phyloP scores from a whole-genome alignment of 2,329 filamentous ascomycete species.

The Calycina herbarum region DNA sequence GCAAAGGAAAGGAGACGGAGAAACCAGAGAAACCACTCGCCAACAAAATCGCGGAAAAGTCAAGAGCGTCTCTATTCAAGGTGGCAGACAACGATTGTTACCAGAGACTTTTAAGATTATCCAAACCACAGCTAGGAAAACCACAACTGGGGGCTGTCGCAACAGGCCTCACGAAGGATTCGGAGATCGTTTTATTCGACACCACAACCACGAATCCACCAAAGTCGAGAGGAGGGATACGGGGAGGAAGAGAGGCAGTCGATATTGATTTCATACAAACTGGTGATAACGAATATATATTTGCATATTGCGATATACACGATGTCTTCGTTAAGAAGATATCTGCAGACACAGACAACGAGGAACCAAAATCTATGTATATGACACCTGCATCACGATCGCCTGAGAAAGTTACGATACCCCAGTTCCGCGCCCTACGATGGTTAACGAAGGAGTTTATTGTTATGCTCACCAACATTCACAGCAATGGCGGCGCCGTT shows the following conservation, averaged over 20 bases:
- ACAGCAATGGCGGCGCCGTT: conserved; percentile 57
- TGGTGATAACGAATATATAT: conserved; percentile 61
- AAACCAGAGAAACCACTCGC: conserved; percentile 34
- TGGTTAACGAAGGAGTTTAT: conserved; percentile 60
- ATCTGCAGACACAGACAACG: conserved; percentile 40
- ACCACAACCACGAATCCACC: conserved; percentile 53
- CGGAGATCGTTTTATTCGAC: conserved; percentile 80
- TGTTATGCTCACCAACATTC: conserved; percentile 58
- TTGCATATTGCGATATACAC: conserved; percentile 78
- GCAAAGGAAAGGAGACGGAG: conserved; percentile 36
- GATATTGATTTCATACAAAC: conserved; percentile 71
- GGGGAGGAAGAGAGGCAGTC: conserved; percentile 58
- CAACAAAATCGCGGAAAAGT: conserved; percentile 51
- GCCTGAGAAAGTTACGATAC: conserved; percentile 45
- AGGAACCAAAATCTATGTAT: conserved; percentile 55
- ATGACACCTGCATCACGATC: conserved; percentile 50
- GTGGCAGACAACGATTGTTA: conserved; percentile 53
- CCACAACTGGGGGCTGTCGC: conserved; percentile 74
- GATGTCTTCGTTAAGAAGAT: conserved; percentile 62
- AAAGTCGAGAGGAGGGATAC: conserved; percentile 50
- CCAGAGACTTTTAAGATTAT: conserved; percentile 59
- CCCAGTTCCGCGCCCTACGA: conserved; percentile 58
- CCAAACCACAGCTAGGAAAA: conserved; percentile 49
- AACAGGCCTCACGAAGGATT: conserved; percentile 72
- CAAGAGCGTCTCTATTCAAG: conserved; percentile 54